Evolutionary conservation across 306 rosid species (phyloP).

Genomic region (cucumber (Cucumis sativus)): DNA sequence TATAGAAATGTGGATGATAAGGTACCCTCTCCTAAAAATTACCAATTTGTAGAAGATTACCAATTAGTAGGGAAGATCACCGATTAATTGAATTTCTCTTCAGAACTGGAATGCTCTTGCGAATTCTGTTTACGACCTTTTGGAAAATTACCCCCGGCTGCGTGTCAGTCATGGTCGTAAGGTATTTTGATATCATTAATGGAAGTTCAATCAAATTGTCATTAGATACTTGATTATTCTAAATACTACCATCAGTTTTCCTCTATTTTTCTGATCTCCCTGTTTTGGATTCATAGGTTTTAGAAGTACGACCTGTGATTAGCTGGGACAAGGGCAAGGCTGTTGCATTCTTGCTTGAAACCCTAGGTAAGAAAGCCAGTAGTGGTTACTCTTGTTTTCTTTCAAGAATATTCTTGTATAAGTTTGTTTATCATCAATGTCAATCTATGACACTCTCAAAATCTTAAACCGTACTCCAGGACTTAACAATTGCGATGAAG

Average conservation of each 20-base stretch:
- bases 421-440: neutral
- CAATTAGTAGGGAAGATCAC: neutral
- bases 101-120: conserved; percentile 71
- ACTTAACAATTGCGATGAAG: conserved; percentile 56
- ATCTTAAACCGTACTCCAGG: conserved; percentile 31
- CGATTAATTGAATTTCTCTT: neutral
- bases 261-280: neutral
- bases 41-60: too few relatives aligned
- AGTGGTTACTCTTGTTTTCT: neutral
- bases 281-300: conserved; percentile 37
- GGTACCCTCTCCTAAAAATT: conserved; percentile 19
- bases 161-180: conserved; percentile 83
- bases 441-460: conserved; percentile 17
- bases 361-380: conserved; percentile 59
- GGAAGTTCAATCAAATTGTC: neutral
- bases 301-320: conserved; percentile 88
- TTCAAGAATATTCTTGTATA: neutral
- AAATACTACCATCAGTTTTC: neutral
- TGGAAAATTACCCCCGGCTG: conserved; percentile 54
- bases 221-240: neutral
- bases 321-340: conserved; percentile 98
- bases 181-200: conserved; percentile 29
- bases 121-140: conserved; percentile 43
- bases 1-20: conserved; percentile 88
- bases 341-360: conserved; percentile 79